Base-by-base conservation (phyloP, 2,329 filamentous ascomycete genomes). In the Ramularia endophylla region DNA sequence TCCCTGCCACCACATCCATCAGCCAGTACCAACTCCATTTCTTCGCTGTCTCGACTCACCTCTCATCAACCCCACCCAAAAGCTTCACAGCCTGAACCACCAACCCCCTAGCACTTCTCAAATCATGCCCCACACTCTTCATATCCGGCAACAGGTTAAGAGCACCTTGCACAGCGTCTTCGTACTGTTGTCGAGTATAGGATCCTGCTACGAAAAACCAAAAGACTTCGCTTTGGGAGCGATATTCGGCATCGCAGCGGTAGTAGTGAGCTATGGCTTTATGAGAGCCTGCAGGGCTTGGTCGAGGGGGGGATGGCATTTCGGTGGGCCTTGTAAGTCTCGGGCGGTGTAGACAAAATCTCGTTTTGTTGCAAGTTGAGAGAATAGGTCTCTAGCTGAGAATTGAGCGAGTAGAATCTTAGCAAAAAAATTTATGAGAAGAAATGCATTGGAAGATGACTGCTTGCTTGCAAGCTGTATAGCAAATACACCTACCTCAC, bases 151-250 rank as follows among this genome's bases (percentile, higher is more conserved):
- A 28, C 34, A 3, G 17, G 28, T 29, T 40, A 20, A 15, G 8
- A 9, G 36, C 41, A 27, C 45, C 25, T 22, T 16, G 6, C 1
- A 54, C 32, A 30, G 39, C 38, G 13, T 40, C 22, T 4, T 48
- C 51, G 15, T 42, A 54, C 13, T 18, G 25, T 6, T 30, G 17
- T 16, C 49, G 20, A 1, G 27, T 36, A 39, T 45, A 48, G 11
- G 42, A 43, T 2, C 47, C 51, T 3, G 47, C 49, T 12, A 36
- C 38, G 35, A 54, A 54, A 5, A 39, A 29, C 51, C 51, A 54
- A 20, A 49, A 46, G 1, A 37, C 36, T 29, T 54, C 52, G 20
- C 40, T 44, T 31, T 16, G 18, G 17, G 22, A 13, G 1, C 25
- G 27, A 39, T 41, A 46, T 13, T 28, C 13, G 28, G 43, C 17